Evolutionary conservation across 345 rosid species (phyloP).

Genomic region (Clarkia xantiana): DNA sequence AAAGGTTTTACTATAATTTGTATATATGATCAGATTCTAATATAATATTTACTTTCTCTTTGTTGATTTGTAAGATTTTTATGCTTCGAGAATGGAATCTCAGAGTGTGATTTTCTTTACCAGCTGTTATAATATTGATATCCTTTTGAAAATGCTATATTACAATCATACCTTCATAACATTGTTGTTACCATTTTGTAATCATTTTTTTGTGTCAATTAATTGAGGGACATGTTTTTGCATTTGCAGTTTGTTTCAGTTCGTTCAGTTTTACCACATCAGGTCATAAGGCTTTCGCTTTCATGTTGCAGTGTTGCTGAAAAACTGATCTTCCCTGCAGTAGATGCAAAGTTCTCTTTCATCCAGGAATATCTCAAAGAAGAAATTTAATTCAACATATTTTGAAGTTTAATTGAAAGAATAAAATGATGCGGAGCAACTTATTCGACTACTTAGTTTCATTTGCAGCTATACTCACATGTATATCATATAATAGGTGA

Average conservation of each 20-base stretch:
- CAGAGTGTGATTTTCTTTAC: no score
- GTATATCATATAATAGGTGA: constrained; percentile 77
- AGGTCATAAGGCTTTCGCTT: neutral
- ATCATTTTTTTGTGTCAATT: no score
- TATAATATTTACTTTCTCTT: no score
- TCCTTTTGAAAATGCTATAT: no score
- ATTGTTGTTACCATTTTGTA: no score
- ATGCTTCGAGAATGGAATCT: no score
- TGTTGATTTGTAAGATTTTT: no score
- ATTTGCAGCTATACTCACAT: constrained; percentile 60
- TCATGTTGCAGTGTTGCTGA: constrained; percentile 57
- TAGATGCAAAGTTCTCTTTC: constrained; percentile 62
- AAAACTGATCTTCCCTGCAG: constrained; percentile 84
- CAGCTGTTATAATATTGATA: no score
- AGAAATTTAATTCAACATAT: constrained; percentile 60
- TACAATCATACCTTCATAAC: no score
- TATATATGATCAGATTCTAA: no score
- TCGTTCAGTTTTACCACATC: neutral
- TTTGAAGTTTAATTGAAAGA: constrained; percentile 64
- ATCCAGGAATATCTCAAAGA: constrained; percentile 68
- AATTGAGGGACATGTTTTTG: no score
- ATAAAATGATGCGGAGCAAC: constrained; percentile 57
- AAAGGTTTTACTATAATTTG: no score
- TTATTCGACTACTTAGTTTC: constrained; percentile 53
- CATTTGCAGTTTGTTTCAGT: neutral